Evolutionary conservation across 352 stramenopile species (phyloP), one percentile per base, ranked within the genome.

Genomic region (Sclerospora graminicola): DNA sequence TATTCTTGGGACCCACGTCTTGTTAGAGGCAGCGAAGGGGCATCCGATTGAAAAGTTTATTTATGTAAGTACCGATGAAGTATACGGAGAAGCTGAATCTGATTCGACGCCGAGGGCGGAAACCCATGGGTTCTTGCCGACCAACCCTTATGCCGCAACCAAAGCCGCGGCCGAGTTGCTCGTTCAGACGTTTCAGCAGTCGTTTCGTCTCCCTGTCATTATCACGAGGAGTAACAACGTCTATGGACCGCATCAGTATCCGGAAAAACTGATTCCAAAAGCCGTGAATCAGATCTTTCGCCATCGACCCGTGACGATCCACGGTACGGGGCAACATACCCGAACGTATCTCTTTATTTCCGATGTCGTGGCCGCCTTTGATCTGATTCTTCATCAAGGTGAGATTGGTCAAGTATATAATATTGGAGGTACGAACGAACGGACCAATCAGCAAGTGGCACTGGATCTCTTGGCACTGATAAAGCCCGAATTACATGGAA

Each of bases 191-290:
- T 95, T 91, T 46, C 66, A 87, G 18, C 79, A 84, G 8, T 97
- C 86, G 23, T 99, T 98, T 76, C 82, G 94, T 11, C 63, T 98
- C 18, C 94, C 94, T 8, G 89, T 87, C 30, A 91, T 99, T 53
- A 98, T 99, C 60, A 98, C 95, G 26, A 81, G 96, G 43, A 97
- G 94, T 43, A 99, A 99, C 71, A 99, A 99, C 66, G 95, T 99
- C 20, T 98, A 98, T 53, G 95, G 96, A 16, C 95, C 95, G 27
- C 92, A 98, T 57, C 96, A 99, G 66, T 99, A 98, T 57, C 96
- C 95, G 0, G 96, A 99, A 68, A 99, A 99, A 58, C 69, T 99
- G 14, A 97, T 99, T 48, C 95, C 96, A 9, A 98, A 99, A 64
- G 97, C 98, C 45, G 97, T 97, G 39, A 98, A 98, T 57, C 93